Evolutionary conservation across 495 filamentous ascomycete species (phyloP).

Genomic region (Xylaria longipes): DNA sequence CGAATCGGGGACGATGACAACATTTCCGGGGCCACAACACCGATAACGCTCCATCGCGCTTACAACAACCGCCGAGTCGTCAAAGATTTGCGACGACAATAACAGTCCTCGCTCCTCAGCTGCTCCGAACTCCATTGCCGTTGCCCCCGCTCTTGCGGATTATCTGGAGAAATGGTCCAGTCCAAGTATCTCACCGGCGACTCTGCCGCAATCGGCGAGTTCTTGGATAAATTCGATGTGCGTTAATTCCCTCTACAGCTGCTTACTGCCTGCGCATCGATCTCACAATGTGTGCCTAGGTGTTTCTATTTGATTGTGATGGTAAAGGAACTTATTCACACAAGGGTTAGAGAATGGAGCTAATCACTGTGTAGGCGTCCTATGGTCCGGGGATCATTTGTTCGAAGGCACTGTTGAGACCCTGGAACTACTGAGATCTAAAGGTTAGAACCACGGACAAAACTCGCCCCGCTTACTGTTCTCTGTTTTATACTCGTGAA

Average conservation of each 20-base stretch:
- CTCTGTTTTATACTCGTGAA: not conserved
- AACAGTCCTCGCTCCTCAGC: not conserved
- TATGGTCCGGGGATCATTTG: constrained; percentile 93
- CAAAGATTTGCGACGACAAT: constrained; percentile 2
- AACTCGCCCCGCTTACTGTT: not conserved
- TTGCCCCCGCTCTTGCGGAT: not conserved
- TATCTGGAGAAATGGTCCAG: constrained; percentile 23
- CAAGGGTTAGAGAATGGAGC: not conserved
- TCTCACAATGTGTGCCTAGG: constrained; percentile 53
- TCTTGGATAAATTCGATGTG: constrained; percentile 91
- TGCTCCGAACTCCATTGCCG: not conserved
- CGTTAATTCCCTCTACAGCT: constrained; percentile 45
- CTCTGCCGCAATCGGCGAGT: constrained; percentile 72
- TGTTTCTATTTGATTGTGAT: constrained; percentile 97
- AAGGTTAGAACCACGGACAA: constrained; percentile 60
- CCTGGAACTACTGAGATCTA: constrained; percentile 76
- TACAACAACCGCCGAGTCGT: constrained; percentile 1
- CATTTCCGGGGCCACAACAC: constrained; percentile 5
- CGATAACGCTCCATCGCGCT: constrained; percentile 6
- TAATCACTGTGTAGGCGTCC: constrained; percentile 69
- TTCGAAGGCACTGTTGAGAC: constrained; percentile 86
- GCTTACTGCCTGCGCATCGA: not conserved
- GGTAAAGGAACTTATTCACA: constrained; percentile 61
- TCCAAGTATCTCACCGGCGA: constrained; percentile 85
- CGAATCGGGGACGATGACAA: not conserved